These are phyloP conservation scores for Parvularia atlantis DNA, from an alignment of 78 protist genomes.

Conservation along the genomic window DNA sequence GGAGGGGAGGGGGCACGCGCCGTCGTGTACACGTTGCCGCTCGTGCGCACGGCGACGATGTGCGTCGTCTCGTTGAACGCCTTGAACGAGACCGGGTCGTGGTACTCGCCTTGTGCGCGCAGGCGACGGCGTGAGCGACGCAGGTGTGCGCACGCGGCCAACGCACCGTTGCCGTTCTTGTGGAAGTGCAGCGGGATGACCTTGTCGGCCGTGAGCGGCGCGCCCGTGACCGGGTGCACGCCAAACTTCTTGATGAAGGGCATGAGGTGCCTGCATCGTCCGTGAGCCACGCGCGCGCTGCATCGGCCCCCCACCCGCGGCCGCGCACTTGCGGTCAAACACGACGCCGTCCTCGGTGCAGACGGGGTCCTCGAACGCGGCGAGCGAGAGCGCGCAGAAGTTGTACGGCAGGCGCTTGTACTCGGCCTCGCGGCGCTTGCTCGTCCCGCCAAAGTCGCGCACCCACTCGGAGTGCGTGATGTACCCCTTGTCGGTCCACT, in stretches of 20 bases:
- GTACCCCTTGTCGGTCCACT: too few relatives aligned
- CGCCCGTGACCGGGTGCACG: conserved; percentile 74
- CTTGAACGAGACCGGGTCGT: conserved; percentile 79
- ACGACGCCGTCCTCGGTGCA: conserved; percentile 60
- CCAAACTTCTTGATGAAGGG: conserved; percentile 65
- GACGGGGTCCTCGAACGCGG: conserved; percentile 57
- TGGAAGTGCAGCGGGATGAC: conserved; percentile 29
- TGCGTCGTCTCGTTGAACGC: conserved; percentile 64
- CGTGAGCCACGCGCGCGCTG: background rate
- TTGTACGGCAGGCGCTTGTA: conserved; percentile 68
- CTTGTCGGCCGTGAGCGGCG: conserved; percentile 47
- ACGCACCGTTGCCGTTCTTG: conserved; percentile 53
- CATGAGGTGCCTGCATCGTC: conserved; percentile 44
- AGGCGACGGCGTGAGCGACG: background rate
- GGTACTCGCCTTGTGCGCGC: conserved; percentile 42
- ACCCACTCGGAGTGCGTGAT: too few relatives aligned
- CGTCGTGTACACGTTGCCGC: conserved; percentile 87
- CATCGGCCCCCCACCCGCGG: background rate
- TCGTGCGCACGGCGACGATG: conserved; percentile 57
- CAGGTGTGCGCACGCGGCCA: background rate
- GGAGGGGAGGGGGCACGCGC: too few relatives aligned
- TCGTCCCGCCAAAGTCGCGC: too few relatives aligned
- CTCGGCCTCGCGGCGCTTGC: too few relatives aligned
- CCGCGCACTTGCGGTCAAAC: conserved; percentile 39
- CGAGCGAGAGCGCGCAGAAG: conserved; percentile 64